phyloP scores from a whole-genome alignment of 805 yeast genomes.

The Starmera dryadoides region DNA sequence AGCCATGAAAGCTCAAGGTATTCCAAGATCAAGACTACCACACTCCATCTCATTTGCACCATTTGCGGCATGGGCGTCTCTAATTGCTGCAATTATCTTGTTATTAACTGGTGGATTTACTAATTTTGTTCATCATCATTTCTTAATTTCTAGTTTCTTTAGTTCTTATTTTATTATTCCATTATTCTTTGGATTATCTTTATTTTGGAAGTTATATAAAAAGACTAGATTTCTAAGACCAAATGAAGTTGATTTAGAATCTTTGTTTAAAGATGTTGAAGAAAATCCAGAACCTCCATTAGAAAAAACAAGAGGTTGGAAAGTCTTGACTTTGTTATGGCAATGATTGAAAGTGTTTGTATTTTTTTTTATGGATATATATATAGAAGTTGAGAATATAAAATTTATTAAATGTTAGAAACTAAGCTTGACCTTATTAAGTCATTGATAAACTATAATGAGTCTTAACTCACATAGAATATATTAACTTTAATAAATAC shows the following conservation, averaged over 20 bases:
- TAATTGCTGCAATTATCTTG: constrained; percentile 17
- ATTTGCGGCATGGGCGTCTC: constrained; percentile 24
- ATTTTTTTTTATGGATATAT: no score
- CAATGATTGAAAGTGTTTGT: no score
- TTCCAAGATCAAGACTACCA: constrained; percentile 25
- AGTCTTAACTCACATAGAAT: no score
- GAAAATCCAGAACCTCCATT: constrained; percentile 20
- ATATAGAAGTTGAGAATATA: no score
- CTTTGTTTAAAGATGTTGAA: constrained; percentile 21
- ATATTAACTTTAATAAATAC: no score
- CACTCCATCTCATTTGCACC: constrained; percentile 21
- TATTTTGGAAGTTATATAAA: constrained; percentile 26
- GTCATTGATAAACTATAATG: no score
- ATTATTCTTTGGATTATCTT: constrained; percentile 18
- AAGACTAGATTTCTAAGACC: constrained; percentile 25
- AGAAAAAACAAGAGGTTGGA: constrained; percentile 9
- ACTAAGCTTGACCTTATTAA: no score
- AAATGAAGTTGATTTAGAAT: constrained; percentile 31
- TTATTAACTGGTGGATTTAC: constrained; percentile 28
- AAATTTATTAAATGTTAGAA: no score
- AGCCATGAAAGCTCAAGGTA: constrained; percentile 33
- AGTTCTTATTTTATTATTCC: constrained; percentile 14
- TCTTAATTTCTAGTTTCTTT: constrained; percentile 4
- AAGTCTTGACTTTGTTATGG: constrained; percentile 8
- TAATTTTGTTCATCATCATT: constrained; percentile 24